These are phyloP conservation scores for Cercospora sojina DNA, from an alignment of 2,329 filamentous ascomycete genomes.

Conservation along the genomic window DNA sequence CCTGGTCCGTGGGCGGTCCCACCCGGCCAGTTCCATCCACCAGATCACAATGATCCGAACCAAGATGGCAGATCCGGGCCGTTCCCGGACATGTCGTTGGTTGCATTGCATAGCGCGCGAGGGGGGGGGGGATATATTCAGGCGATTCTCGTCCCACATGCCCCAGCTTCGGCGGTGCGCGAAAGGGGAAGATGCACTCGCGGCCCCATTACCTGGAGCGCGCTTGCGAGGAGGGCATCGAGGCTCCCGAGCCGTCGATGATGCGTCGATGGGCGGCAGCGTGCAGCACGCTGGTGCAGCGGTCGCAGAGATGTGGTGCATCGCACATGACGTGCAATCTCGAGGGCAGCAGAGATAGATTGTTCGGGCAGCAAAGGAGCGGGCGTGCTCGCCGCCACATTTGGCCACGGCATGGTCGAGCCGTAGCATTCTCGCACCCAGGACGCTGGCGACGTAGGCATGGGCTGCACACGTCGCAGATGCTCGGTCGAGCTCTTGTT, in stretches of 20 bases:
- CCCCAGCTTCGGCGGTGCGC: slow-evolving; percentile 16
- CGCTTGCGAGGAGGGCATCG: slow-evolving; percentile 13
- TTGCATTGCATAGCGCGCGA: slow-evolving; percentile 15
- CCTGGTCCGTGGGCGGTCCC: slow-evolving; percentile 26
- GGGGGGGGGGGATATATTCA: slow-evolving; percentile 22
- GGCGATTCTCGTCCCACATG: slow-evolving; percentile 27
- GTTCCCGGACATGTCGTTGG: slow-evolving; percentile 18
- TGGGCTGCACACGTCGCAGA: slow-evolving; percentile 28
- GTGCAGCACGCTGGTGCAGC: slow-evolving; percentile 18
- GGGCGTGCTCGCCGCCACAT: slow-evolving; percentile 25
- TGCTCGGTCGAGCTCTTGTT: slow-evolving; percentile 30
- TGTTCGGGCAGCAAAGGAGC: slow-evolving; percentile 26
- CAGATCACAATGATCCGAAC: slow-evolving; percentile 24
- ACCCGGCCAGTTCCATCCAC: background rate
- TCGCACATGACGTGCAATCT: slow-evolving; percentile 29
- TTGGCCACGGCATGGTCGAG: slow-evolving; percentile 26
- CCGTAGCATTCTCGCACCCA: slow-evolving; percentile 28
- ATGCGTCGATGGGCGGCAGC: slow-evolving; percentile 14
- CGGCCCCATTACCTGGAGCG: slow-evolving; percentile 8
- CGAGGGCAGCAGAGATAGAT: slow-evolving; percentile 22
- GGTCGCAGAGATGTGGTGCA: slow-evolving; percentile 21
- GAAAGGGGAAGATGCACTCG: slow-evolving; percentile 23
- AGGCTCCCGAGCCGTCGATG: slow-evolving; percentile 10
- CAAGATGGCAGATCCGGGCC: slow-evolving; percentile 27
- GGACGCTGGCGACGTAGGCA: slow-evolving; percentile 22